Evolutionary conservation across 805 yeast genomes (phyloP), one percentile per base, ranked within the genome.

Genomic region (Candida multigemmis): DNA sequence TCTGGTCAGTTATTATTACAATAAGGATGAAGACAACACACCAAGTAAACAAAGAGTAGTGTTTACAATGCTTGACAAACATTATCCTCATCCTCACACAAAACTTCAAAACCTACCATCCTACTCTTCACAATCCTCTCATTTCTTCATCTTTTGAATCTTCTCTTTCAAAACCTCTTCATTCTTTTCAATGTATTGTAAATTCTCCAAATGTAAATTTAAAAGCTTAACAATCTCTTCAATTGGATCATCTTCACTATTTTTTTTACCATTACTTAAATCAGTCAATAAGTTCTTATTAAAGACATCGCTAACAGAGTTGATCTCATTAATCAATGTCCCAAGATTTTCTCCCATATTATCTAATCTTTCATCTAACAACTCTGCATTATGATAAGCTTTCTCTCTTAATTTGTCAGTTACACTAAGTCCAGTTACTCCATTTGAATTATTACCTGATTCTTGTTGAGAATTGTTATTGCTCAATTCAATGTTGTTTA

Each of bases 341-440:
- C 82, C 58, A 41, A 86, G 68, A 46, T 84, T 86, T 18, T 72
- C 65, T 6, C 93, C 94, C 46, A 91, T 62, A 8, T 70, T 58
- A 39, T 80, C 93, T 35, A 91, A 58, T 45, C 80, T 82, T 40
- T 77, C 86, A 48, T 84, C 94, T 35, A 91, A 60, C 22, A 74
- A 62, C 46, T 86, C 93, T 0, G 97, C 96, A 17, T 86, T 71
- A 36, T 71, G 75, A 50, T 89, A 91, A 1, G 95, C 93, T 39
- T 80, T 80, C 46, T 80, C 89, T 48, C 98, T 75, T 46, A 85
- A 82, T 49, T 80, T 82, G 48, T 89, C 96, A 27, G 82, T 74
- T 7, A 74, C 68, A 36, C 68, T 53, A 12, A 71, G 60, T 1
- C 58, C 65, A 16, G 50, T 56, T 9, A 38, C 33, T 3, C 45